Evolutionary conservation across 495 filamentous ascomycete species (phyloP).

Genomic region (Aspergillus panamensis): DNA sequence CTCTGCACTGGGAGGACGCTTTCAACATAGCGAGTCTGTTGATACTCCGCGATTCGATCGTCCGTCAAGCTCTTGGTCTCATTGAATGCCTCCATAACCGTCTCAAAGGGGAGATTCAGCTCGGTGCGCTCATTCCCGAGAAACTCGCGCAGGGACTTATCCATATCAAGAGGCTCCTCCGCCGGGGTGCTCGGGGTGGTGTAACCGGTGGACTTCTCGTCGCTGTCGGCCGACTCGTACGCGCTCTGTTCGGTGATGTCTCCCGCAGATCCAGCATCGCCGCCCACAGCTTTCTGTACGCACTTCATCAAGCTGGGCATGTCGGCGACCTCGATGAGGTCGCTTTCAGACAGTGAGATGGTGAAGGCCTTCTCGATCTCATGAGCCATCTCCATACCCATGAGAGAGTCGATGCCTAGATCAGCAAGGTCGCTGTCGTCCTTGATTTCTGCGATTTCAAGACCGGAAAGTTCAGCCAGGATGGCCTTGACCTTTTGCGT

Average conservation of each 20-base stretch:
- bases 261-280: background rate
- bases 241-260: background rate
- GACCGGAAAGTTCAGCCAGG: slow-evolving; percentile 32
- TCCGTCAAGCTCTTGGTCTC: background rate
- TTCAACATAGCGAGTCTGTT: background rate
- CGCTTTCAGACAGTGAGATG: slow-evolving; percentile 23
- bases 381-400: slow-evolving; percentile 48
- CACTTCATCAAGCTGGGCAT: background rate
- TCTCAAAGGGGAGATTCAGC: background rate
- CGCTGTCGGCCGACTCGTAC: background rate
- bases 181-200: background rate
- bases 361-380: slow-evolving; percentile 43
- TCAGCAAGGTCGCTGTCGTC: slow-evolving; percentile 35
- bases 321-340: slow-evolving; percentile 28
- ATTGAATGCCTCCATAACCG: background rate
- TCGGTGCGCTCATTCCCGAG: background rate
- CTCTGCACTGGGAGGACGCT: background rate
- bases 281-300: background rate
- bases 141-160: background rate
- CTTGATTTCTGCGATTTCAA: slow-evolving; percentile 33
- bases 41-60: background rate
- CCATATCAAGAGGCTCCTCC: background rate
- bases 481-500: slow-evolving; percentile 21
- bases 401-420: slow-evolving; percentile 50
- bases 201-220: background rate